A percentile compares a stretch with the other conserved stretches of the same genome.
These are phyloP conservation scores for Bassia scoparia DNA, from an alignment of 148 eudicot species.

Conservation along the genomic window DNA sequence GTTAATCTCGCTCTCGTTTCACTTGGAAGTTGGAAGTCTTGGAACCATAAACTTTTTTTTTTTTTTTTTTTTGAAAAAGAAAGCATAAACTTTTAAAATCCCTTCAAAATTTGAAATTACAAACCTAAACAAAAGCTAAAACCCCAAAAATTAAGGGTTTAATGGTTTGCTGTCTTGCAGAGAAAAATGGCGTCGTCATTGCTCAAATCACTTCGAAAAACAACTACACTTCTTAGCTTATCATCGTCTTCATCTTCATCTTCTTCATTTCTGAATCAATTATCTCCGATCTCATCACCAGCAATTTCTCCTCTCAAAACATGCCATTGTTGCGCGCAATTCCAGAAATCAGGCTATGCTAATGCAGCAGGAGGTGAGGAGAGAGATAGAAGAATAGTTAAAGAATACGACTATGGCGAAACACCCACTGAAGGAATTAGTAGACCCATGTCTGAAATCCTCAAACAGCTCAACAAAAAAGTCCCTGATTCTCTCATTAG, in stretches of 20 bases:
- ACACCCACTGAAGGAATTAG: conserved; percentile 65
- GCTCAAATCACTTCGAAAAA: conserved; percentile 1
- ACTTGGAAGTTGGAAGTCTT: too few relatives aligned
- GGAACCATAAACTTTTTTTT: too few relatives aligned
- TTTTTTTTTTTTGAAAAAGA: too few relatives aligned
- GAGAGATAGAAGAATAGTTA: conserved; percentile 5
- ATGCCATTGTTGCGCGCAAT: conserved; percentile 1
- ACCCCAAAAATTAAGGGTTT: too few relatives aligned
- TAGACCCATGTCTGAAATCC: conserved; percentile 59
- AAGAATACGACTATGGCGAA: conserved; percentile 15
- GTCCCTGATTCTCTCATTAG: conserved; percentile 64
- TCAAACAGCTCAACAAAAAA: conserved; percentile 70
- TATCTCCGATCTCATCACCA: neutral
- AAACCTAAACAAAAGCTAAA: too few relatives aligned
- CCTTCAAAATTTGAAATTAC: too few relatives aligned
- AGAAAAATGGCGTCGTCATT: conserved; percentile 25
- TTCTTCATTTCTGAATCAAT: neutral
- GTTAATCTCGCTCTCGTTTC: too few relatives aligned
- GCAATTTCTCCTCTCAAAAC: conserved; percentile 4
- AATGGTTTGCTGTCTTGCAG: too few relatives aligned
- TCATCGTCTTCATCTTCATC: conserved; percentile 5
- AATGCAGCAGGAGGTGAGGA: conserved; percentile 17
- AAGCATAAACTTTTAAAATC: too few relatives aligned
- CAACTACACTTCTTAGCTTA: neutral
- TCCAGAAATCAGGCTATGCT: conserved; percentile 1